Base-by-base conservation (phyloP, 306 rosid species). In the Gillenia trifoliata region DNA sequence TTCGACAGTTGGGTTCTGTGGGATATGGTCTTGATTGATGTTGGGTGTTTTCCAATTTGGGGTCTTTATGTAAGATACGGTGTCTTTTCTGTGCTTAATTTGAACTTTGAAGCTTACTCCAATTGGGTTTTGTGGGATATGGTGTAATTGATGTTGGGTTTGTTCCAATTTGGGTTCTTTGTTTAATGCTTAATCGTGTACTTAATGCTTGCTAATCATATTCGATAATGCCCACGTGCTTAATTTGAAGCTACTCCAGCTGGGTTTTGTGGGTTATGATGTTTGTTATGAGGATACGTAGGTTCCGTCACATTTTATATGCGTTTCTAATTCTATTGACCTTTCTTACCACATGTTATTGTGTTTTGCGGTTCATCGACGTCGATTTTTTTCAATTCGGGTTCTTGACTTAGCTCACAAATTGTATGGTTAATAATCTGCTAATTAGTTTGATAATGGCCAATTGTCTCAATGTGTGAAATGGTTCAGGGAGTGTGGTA, bases 401-500 rank as follows among this genome's bases (percentile, higher is more conserved):
- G 63, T 31, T 49, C 85, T 66, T 77, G 10, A 38, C 19, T 17
- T 15, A 15, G 38, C 40, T 23, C 9, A 16, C 30, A 72, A 16
- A 28, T 23, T 41, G 13, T 30, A 3, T 31, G 31, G 33, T 57
- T 57, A 13, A 13, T 54, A 0, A 45, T 45, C 52, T 71, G 2
- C 65, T 23, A 31, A 38, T 38, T 1, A 26, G 62, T 69, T 69
- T 70, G 64, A 71, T 56, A 34, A 55, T 55, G 31, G 26, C 36
- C 75, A 55, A 36, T 33, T 36, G 61, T 34, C 20, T 31, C 12
- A 30, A 4, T 26, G 64, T 59, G n/a, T n/a, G n/a, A n/a, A n/a
- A 0, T 13, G 33, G 29, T 26, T 25, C 85, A 88, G 95, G 91
- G 78, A 85, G 87, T 59, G 91, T 92, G 75, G 89, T 86, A 11